Evolutionary conservation across 1,284 basidiomycete species (phyloP), one percentile per base, ranked within the genome.

Genomic region (Apiotrichum porosum): DNA sequence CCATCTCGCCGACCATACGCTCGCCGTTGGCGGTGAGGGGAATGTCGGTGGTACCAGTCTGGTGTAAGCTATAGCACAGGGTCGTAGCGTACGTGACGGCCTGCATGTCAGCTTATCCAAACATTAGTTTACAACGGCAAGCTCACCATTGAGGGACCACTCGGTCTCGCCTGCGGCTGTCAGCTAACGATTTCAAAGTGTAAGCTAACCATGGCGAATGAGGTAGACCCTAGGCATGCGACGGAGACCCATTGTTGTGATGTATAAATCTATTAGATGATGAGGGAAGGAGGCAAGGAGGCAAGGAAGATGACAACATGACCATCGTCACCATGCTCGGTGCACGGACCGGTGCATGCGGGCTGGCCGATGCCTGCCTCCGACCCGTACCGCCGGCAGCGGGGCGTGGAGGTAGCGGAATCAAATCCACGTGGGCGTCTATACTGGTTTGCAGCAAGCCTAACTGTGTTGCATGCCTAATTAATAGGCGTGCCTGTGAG

Each of bases 11-110:
- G 53, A 94, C 81, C 61, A 87, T 80, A 42, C 80, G 72, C 67
- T 85, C 85, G n/a, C 92, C 91, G 42, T 80, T 79, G n/a, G 73
- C 66, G 8, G 91, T 94, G 39, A 95, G 78, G 15, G 89, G 86
- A 47, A 97, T 90, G 64, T 97, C 91, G 4, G 83, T 81, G 30
- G 80, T 80, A 34, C 92, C 92, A 9, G 91, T 95, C 88, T 94
- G 63, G 12, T 22, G 17, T 43, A 32, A 49, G 35, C 14, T 22
- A 18, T 21, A 19, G 35, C 3, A 10, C 3, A 36, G 19, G 10
- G 41, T 34, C 17, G 36, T n/a, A 15, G 64, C 76, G 47, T 71
- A 86, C 87, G 73, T 90, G 88, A 50, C 87, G 81, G 58, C 87
- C 68, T 69, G 42, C 19, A 37, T 3, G 33, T 31, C n/a, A 52